Conservation (phyloP, 768 basidiomycete genomes). For the Suillus decipiens region DNA sequence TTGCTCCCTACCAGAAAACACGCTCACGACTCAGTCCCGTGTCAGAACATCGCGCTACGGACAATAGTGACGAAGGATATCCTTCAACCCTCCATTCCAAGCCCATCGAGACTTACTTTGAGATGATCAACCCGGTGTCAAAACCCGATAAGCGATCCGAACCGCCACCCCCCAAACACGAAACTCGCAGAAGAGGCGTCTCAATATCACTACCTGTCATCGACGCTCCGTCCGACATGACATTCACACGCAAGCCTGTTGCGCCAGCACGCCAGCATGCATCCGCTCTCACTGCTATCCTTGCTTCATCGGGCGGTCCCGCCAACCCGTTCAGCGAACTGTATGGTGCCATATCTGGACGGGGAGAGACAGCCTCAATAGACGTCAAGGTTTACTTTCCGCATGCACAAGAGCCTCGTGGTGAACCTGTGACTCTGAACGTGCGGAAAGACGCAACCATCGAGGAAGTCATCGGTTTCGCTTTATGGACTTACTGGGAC, state of each 20-base stretch:
- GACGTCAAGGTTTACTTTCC: slow-evolving; percentile 86
- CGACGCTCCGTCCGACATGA: slow-evolving; percentile 28
- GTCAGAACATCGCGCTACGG: slow-evolving; percentile 48
- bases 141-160: slow-evolving; percentile 24
- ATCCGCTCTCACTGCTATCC: slow-evolving; percentile 74
- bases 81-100: slow-evolving; percentile 25
- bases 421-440: slow-evolving; percentile 66
- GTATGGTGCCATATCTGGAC: slow-evolving; percentile 84
- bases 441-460: slow-evolving; percentile 88
- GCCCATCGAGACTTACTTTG: slow-evolving; percentile 48
- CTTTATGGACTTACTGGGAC: slow-evolving; percentile 93
- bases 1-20: slow-evolving; percentile 34
- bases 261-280: slow-evolving; percentile 41
- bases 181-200: slow-evolving; percentile 30
- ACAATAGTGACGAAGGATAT: slow-evolving; percentile 29
- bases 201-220: slow-evolving; percentile 29
- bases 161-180: slow-evolving; percentile 23
- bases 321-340: slow-evolving; percentile 88
- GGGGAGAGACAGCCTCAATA: slow-evolving; percentile 62
- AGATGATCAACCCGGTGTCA: slow-evolving; percentile 51
- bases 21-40: slow-evolving; percentile 64
- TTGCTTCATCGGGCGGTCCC: slow-evolving; percentile 61
- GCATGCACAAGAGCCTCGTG: slow-evolving; percentile 60
- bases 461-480: slow-evolving; percentile 94
- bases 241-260: slow-evolving; percentile 58